Evolutionary conservation across 116 monocot species (phyloP).

Genomic region (Cymodocea nodosa): DNA sequence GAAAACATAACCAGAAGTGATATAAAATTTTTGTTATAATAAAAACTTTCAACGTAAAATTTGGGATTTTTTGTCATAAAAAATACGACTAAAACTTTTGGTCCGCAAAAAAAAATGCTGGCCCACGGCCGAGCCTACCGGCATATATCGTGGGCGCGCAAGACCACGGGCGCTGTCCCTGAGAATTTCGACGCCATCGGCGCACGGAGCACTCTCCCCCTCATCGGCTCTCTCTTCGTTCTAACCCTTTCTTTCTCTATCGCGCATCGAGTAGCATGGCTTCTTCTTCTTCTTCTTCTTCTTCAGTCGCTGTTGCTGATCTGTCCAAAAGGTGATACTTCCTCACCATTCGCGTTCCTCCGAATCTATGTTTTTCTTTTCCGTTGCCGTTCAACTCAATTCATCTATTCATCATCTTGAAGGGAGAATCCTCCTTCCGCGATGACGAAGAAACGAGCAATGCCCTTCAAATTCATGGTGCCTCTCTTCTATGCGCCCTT

Average conservation of each 20-base stretch:
- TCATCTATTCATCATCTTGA: not conserved
- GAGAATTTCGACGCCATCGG: too few species aligned
- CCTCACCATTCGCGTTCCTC: too few species aligned
- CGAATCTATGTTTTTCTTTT: not conserved
- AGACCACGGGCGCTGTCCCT: too few species aligned
- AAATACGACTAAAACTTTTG: too few species aligned
- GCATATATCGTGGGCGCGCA: too few species aligned
- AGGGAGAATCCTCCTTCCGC: constrained; percentile 16
- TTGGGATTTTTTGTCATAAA: too few species aligned
- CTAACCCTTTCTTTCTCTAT: not conserved
- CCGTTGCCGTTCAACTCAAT: not conserved
- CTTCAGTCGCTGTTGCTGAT: not conserved
- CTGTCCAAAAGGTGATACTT: not conserved
- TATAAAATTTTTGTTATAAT: too few species aligned
- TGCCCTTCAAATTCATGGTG: constrained; percentile 39
- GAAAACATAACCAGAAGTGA: too few species aligned
- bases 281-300: constrained; percentile 1
- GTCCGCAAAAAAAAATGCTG: too few species aligned
- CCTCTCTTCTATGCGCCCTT: constrained; percentile 82
- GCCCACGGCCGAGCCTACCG: too few species aligned
- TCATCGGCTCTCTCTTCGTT: not conserved
- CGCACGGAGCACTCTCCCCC: not conserved
- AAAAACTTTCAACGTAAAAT: too few species aligned
- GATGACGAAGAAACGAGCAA: constrained; percentile 22
- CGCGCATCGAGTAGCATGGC: not conserved